Conservation (phyloP, 2,329 filamentous ascomycete species). For the Fonsecaea multimorphosa region DNA sequence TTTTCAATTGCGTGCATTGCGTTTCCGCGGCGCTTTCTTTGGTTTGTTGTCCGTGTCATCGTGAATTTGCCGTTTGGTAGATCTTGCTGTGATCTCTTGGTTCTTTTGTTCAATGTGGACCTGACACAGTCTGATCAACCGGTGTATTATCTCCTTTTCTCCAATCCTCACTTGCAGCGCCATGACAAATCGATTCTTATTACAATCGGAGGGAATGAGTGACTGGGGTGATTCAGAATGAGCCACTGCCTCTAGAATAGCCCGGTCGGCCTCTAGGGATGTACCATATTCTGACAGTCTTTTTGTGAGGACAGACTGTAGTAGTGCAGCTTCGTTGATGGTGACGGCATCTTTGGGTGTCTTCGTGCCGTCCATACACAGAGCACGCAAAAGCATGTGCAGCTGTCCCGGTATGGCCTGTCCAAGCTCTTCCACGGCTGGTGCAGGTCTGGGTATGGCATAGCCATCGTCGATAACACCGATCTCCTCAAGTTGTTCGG, state of each 20-base stretch:
- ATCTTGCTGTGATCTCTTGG: conserved; percentile 23
- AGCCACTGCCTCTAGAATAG: conserved; percentile 46
- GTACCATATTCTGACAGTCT: conserved; percentile 59
- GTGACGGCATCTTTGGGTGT: conserved; percentile 28
- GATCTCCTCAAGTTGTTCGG: conserved; percentile 63
- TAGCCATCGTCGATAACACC: conserved; percentile 75
- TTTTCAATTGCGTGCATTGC: conserved; percentile 1
- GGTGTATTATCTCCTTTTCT: conserved; percentile 71
- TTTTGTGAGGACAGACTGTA: conserved; percentile 40
- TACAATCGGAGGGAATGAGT: conserved; percentile 43
- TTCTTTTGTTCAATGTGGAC: conserved; percentile 45
- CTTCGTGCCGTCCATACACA: conserved; percentile 34
- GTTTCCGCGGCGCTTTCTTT: conserved; percentile 25
- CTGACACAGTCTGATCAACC: conserved; percentile 55
- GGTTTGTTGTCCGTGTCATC: conserved; percentile 36
- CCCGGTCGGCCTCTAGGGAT: conserved; percentile 58
- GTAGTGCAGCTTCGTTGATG: conserved; percentile 35
- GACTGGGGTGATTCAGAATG: conserved; percentile 14
- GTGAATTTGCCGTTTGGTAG: conserved; percentile 44
- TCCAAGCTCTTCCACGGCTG: conserved; percentile 39
- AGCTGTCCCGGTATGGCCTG: conserved; percentile 50
- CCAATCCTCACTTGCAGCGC: conserved; percentile 72
- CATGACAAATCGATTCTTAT: conserved; percentile 57
- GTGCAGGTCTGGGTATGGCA: conserved; percentile 58
- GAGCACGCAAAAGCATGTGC: conserved; percentile 46